Evolutionary conservation across 169 alveolate genomes (phyloP).

Genomic region (Neospora caninum): DNA sequence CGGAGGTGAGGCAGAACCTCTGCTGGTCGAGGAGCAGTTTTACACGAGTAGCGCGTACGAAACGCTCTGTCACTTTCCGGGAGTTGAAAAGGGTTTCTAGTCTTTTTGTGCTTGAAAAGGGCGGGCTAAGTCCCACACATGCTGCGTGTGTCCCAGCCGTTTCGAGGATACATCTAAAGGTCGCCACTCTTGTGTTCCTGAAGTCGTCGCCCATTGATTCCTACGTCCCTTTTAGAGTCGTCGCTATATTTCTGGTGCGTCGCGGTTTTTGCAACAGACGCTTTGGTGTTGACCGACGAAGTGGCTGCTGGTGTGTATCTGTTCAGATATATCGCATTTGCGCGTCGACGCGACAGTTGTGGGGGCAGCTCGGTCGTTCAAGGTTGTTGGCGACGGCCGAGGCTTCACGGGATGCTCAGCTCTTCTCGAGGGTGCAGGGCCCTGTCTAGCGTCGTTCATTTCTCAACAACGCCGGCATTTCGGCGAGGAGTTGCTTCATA

Average conservation of each 20-base stretch:
- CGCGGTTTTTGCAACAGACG: not conserved
- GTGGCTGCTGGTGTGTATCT: not conserved
- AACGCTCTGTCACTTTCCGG: too few species aligned
- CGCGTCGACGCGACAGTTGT: conserved; percentile 31
- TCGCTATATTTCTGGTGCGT: too few species aligned
- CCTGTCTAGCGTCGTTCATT: not conserved
- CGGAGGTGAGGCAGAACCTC: not conserved
- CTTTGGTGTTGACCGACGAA: too few species aligned
- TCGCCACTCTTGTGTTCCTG: too few species aligned
- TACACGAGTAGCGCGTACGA: not conserved
- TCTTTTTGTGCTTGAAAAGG: too few species aligned
- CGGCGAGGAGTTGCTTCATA: conserved; percentile 12
- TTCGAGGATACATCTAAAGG: too few species aligned
- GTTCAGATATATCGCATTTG: conserved; percentile 21
- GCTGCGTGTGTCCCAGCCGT: too few species aligned
- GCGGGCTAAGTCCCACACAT: too few species aligned
- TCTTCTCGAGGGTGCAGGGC: conserved; percentile 12
- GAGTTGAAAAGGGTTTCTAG: too few species aligned
- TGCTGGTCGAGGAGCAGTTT: too few species aligned
- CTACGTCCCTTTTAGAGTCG: too few species aligned
- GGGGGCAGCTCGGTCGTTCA: conserved; percentile 11
- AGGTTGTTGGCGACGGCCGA: not conserved
- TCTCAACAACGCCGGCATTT: not conserved
- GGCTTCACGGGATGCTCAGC: conserved; percentile 31
- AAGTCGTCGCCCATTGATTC: too few species aligned